Evolutionary conservation across 2,329 filamentous ascomycete species (phyloP).

Genomic region (Fusarium brevicatenulatum): DNA sequence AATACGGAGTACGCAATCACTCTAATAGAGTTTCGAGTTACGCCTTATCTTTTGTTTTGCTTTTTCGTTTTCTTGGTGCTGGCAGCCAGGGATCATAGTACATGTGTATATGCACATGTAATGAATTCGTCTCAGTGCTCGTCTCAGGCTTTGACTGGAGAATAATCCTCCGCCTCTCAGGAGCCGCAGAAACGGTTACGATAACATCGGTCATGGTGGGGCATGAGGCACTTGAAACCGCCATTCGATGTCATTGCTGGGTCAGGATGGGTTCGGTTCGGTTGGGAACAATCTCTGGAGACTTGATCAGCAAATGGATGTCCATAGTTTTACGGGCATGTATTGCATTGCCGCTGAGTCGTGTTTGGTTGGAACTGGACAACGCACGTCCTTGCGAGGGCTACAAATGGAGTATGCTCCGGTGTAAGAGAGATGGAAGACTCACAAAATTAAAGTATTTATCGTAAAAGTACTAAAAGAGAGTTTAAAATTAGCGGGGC

Average conservation of each 20-base stretch:
- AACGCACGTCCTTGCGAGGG: neutral
- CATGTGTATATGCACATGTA: neutral
- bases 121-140: constrained; percentile 25
- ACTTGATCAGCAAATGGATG: constrained; percentile 18
- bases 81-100: constrained; percentile 11
- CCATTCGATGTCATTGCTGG: constrained; percentile 30
- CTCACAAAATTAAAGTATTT: neutral
- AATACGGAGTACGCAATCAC: neutral
- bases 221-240: constrained; percentile 41
- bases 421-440: neutral
- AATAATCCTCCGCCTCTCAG: constrained; percentile 29
- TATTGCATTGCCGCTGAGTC: neutral
- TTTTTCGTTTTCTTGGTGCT: neutral
- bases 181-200: constrained; percentile 16
- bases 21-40: neutral
- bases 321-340: neutral
- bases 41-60: neutral
- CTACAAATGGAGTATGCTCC: neutral
- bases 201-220: constrained; percentile 35
- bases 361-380: neutral
- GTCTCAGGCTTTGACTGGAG: constrained; percentile 30
- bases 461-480: neutral
- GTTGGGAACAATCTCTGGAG: constrained; percentile 9
- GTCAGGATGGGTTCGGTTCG: neutral
- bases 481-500: neutral